A percentile compares a stretch with the other conserved stretches of the same genome.
phyloP scores from a whole-genome alignment of 1,139 yeast genomes.

The Suzukiozyma palmioleophila region DNA sequence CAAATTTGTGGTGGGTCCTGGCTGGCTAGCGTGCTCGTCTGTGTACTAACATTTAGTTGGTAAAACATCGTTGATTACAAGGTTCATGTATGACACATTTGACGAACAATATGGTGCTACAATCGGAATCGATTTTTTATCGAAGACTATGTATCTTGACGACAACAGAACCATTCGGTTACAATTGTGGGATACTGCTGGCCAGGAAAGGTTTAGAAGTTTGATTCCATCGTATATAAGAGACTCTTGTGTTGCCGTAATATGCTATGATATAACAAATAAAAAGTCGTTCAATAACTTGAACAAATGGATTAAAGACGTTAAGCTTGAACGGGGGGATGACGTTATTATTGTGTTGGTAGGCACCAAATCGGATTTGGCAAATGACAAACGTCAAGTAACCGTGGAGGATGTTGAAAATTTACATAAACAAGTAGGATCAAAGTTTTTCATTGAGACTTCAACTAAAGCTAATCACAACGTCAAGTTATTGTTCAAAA shows the following conservation, averaged over 20 bases:
- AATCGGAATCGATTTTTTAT: slow-evolving; percentile 91
- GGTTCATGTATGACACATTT: slow-evolving; percentile 98
- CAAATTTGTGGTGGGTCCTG: too few species aligned
- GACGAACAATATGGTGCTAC: slow-evolving; percentile 96
- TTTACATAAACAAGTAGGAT: slow-evolving; percentile 50
- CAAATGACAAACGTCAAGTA: slow-evolving; percentile 69
- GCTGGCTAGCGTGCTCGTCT: too few species aligned
- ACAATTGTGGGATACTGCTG: slow-evolving; percentile 60
- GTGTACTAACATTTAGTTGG: slow-evolving; percentile 49
- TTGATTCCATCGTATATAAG: slow-evolving; percentile 85
- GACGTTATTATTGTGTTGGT: slow-evolving; percentile 44
- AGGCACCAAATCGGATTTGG: slow-evolving; percentile 59
- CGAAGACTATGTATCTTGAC: slow-evolving; percentile 66
- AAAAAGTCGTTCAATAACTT: slow-evolving; percentile 76
- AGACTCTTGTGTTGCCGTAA: slow-evolving; percentile 95
- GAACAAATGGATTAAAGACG: slow-evolving; percentile 54
- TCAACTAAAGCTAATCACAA: slow-evolving; percentile 94
- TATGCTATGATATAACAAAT: slow-evolving; percentile 89
- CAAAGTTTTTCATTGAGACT: slow-evolving; percentile 83
- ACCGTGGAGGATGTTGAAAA: slow-evolving; percentile 76
- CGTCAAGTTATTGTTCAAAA: slow-evolving; percentile 82
- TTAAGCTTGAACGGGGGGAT: slow-evolving; percentile 71
- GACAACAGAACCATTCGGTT: slow-evolving; percentile 50
- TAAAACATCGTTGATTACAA: slow-evolving; percentile 87
- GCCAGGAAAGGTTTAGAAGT: slow-evolving; percentile 56